A percentile compares a stretch with the other conserved stretches of the same genome.
These are phyloP conservation scores for Paraphoma chrysanthemicola DNA, from an alignment of 2,329 filamentous ascomycete species.

Conservation along the genomic window DNA sequence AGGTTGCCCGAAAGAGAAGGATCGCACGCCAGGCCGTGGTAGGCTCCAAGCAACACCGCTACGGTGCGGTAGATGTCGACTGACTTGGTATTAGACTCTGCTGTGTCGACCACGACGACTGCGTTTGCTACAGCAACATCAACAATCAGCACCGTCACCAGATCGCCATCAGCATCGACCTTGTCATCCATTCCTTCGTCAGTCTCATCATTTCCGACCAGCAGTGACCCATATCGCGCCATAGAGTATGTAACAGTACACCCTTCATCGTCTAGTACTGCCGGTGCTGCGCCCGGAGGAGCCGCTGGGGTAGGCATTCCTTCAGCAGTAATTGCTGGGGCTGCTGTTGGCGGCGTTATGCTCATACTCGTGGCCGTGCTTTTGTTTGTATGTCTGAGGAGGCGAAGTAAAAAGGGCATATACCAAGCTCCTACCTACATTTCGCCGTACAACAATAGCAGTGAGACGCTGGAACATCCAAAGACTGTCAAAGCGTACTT, in stretches of 20 bases:
- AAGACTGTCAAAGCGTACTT: conserved; percentile 11
- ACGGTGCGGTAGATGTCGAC: not conserved
- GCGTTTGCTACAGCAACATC: not conserved
- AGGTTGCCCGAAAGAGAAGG: conserved; percentile 28
- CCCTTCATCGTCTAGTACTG: not conserved
- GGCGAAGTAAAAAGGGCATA: conserved; percentile 21
- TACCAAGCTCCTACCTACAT: conserved; percentile 30
- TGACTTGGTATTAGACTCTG: not conserved
- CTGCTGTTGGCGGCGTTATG: conserved; percentile 25
- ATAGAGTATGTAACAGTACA: not conserved
- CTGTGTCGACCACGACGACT: not conserved
- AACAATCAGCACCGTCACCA: not conserved
- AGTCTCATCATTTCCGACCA: not conserved
- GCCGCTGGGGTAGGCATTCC: not conserved
- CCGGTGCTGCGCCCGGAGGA: not conserved
- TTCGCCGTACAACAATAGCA: conserved; percentile 22
- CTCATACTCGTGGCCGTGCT: conserved; percentile 12
- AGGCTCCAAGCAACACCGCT: conserved; percentile 5
- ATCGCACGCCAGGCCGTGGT: conserved; percentile 25
- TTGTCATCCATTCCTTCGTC: not conserved
- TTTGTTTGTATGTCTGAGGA: conserved; percentile 17
- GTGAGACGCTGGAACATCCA: conserved; percentile 29
- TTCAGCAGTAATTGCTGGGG: conserved; percentile 31
- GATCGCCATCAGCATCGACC: not conserved
- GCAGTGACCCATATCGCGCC: not conserved